A percentile compares a stretch with the other conserved stretches of the same genome.
Conservation (phyloP, 805 yeast species). For the Ogataea allantospora region DNA sequence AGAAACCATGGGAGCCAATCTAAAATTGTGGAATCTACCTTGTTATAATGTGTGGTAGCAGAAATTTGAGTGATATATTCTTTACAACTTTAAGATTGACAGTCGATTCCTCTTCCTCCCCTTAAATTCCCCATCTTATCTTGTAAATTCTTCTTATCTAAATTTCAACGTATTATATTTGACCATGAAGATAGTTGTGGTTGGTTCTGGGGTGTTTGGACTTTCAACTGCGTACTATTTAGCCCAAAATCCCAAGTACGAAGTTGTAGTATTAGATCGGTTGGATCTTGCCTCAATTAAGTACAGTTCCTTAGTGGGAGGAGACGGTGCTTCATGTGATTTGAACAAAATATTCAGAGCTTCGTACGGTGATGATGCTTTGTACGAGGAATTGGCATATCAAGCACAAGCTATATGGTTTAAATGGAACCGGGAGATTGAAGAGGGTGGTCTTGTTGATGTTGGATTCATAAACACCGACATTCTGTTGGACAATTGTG, state of each 20-base stretch:
- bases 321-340: constrained; percentile 2
- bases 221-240: constrained; percentile 2
- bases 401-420: constrained; percentile 1
- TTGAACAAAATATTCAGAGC: constrained; percentile 3
- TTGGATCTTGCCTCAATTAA: constrained; percentile 1
- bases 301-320: background rate
- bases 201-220: constrained; percentile 7
- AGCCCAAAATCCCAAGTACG: constrained; percentile 1
- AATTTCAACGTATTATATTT: background rate
- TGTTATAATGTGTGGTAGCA: no score
- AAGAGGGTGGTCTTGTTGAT: background rate
- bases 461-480: background rate
- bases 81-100: background rate
- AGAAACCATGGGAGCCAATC: no score
- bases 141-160: background rate
- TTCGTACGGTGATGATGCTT: constrained; percentile 2
- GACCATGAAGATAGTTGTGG: constrained; percentile 1
- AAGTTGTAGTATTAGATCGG: constrained; percentile 1
- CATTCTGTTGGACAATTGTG: constrained; percentile 5
- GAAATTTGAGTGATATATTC: no score
- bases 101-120: no score
- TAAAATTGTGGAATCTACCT: no score
- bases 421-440: constrained; percentile 2
- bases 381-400: constrained; percentile 2
- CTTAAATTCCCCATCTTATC: background rate